Evolutionary conservation across 1,139 yeast species (phyloP).

Genomic region (Blastobotrys raffinosifermentans): DNA sequence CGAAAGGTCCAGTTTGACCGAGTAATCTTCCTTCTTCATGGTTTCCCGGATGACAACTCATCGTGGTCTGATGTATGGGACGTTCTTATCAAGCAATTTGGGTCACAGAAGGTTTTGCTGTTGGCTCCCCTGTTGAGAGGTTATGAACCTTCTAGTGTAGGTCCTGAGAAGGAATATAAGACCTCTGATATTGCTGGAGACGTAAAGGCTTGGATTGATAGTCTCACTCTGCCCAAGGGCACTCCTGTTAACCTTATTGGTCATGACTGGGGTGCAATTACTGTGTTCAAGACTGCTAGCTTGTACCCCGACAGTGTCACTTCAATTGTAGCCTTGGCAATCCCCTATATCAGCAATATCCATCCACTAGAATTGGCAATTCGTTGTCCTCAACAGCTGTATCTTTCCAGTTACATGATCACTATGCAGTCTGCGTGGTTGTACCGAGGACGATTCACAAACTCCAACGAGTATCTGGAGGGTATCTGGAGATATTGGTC

Average conservation of each 20-base stretch:
- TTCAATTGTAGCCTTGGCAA: constrained; percentile 20
- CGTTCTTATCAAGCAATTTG: constrained; percentile 1
- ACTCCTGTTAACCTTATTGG: constrained; percentile 23
- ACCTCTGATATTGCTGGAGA: constrained; percentile 19
- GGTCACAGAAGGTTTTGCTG: constrained; percentile 12
- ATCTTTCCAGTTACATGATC: constrained; percentile 23
- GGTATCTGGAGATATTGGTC: constrained; percentile 26
- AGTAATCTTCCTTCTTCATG: constrained; percentile 23
- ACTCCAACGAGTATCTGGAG: constrained; percentile 16
- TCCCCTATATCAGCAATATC: constrained; percentile 23
- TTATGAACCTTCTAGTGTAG: constrained; percentile 23
- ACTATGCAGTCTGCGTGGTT: constrained; percentile 22
- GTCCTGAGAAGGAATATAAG: constrained; percentile 11
- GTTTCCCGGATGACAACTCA: constrained; percentile 24
- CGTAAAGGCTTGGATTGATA: constrained; percentile 15
- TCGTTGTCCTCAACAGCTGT: constrained; percentile 21
- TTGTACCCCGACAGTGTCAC: constrained; percentile 19
- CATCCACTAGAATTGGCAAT: constrained; percentile 10
- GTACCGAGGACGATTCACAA: constrained; percentile 9
- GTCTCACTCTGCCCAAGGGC: constrained; percentile 11
- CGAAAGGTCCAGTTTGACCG: constrained; percentile 8
- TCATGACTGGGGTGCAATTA: constrained; percentile 29
- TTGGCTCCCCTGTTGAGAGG: constrained; percentile 26
- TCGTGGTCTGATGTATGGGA: constrained; percentile 20
- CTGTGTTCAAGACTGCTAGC: constrained; percentile 17